These are phyloP conservation scores for Quercus dentata DNA, from an alignment of 306 rosid species.

Conservation along the genomic window DNA sequence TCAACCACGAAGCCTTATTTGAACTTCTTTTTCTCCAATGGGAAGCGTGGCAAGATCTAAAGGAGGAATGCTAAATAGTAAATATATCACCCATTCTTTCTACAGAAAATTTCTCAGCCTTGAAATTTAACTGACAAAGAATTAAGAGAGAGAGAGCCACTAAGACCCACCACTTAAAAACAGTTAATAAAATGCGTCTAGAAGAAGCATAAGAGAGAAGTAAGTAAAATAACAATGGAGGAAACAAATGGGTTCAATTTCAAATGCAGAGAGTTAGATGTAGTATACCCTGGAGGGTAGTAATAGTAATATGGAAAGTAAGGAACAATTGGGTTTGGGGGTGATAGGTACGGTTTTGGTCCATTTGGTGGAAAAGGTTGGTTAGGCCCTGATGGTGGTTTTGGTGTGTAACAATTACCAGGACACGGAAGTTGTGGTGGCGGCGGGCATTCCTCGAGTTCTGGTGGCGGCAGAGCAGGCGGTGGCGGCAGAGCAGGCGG, in stretches of 20 bases:
- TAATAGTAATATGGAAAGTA: slow-evolving; percentile 9
- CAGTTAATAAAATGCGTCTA: not conserved
- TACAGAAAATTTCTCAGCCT: not conserved
- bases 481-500: slow-evolving; percentile 25
- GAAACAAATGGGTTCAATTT: slow-evolving; percentile 1
- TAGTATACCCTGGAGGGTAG: not conserved
- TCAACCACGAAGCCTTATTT: not conserved
- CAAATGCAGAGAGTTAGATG: slow-evolving; percentile 3
- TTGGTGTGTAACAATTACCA: not conserved
- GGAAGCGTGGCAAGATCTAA: not conserved
- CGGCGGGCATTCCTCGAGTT: slow-evolving; percentile 29
- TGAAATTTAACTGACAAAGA: not conserved
- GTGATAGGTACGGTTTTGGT: slow-evolving; percentile 12
- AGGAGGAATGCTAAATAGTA: too few relatives aligned
- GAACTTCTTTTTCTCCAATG: not conserved
- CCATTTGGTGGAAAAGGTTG: not conserved
- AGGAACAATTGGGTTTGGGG: slow-evolving; percentile 6
- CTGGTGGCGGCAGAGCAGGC: slow-evolving; percentile 16
- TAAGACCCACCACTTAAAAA: too few relatives aligned
- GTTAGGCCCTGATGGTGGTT: not conserved
- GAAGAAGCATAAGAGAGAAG: not conserved
- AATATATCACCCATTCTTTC: not conserved
- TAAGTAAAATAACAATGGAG: slow-evolving; percentile 8
- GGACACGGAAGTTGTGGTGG: slow-evolving; percentile 36
- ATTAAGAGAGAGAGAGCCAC: too few relatives aligned